A percentile compares a stretch with the other conserved stretches of the same genome.
These are phyloP conservation scores for Paracorniculantispora psalliotae DNA, from an alignment of 2,329 filamentous ascomycete genomes.

Conservation along the genomic window DNA sequence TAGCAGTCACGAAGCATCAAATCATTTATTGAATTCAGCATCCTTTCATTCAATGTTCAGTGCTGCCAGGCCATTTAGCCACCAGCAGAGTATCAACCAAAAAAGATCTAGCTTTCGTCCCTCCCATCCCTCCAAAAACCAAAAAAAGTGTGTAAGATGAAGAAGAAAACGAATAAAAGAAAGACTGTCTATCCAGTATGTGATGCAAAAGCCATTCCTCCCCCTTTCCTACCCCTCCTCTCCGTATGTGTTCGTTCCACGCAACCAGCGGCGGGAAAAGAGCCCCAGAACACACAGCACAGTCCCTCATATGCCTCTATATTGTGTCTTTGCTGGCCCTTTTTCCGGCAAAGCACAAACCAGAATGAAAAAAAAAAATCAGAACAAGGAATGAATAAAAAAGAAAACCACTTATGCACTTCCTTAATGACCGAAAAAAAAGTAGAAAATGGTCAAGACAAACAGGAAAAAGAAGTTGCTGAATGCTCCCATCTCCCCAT, in stretches of 20 bases:
- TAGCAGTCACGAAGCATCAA: background rate
- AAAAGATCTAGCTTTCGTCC: conserved; percentile 17
- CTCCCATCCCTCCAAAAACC: conserved; percentile 5
- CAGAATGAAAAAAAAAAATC: conserved; percentile 16
- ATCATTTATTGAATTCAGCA: background rate
- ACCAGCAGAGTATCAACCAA: conserved; percentile 18
- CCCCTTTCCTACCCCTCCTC: background rate
- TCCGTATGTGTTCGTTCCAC: background rate
- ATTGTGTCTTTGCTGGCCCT: background rate
- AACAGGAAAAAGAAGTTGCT: conserved; percentile 18
- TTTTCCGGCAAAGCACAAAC: background rate
- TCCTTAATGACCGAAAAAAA: conserved; percentile 5
- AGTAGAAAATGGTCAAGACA: conserved; percentile 17
- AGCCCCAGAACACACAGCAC: background rate
- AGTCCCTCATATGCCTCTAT: background rate
- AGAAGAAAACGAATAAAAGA: conserved; percentile 14
- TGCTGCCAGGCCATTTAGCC: background rate
- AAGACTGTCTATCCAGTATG: conserved; percentile 13
- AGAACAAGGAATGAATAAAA: conserved; percentile 9
- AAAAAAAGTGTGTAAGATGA: conserved; percentile 15
- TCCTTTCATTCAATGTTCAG: conserved; percentile 1
- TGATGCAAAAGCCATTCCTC: background rate
- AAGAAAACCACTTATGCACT: background rate
- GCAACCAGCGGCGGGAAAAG: background rate
- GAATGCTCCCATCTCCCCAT: conserved; percentile 3